Percentiles rank a stretch among this genome's conserved stretches.
Evolutionary conservation across 441 rosid species (phyloP).

Genomic region (Euphorbia celastroides): DNA sequence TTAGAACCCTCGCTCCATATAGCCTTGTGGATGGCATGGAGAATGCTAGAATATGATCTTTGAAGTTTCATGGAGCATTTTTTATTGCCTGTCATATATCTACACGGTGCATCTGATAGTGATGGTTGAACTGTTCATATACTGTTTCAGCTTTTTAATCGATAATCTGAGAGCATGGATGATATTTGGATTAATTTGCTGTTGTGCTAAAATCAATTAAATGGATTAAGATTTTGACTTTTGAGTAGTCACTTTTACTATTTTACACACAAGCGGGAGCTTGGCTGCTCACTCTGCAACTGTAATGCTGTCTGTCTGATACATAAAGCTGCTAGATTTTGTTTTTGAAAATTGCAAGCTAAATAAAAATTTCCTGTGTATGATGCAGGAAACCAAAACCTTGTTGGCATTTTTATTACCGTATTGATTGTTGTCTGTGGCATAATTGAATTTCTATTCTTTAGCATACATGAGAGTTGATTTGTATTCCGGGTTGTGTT

Average conservation of each 20-base stretch:
- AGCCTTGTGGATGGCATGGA: neutral
- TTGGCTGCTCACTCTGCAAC: neutral
- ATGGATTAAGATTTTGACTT: neutral
- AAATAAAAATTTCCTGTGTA: too few species aligned
- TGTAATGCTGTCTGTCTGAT: neutral
- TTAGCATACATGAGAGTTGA: neutral
- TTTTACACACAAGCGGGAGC: neutral
- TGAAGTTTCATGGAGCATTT: neutral
- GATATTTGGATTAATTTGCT: neutral
- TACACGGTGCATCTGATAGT: neutral
- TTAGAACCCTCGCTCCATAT: slow-evolving; percentile 8
- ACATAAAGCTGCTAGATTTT: neutral
- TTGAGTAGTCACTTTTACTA: neutral
- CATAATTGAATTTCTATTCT: neutral
- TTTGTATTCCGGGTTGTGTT: neutral
- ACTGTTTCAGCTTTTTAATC: neutral
- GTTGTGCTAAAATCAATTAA: neutral
- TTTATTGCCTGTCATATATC: neutral
- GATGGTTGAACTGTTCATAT: neutral
- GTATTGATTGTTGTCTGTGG: neutral
- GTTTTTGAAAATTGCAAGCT: neutral
- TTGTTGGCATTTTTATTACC: neutral
- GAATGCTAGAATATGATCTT: neutral
- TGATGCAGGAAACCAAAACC: neutral
- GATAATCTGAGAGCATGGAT: neutral